A percentile compares a stretch with the other conserved stretches of the same genome.
Evolutionary conservation across 176 grass and related monocot species (phyloP).

Genomic region (Poa pratensis): DNA sequence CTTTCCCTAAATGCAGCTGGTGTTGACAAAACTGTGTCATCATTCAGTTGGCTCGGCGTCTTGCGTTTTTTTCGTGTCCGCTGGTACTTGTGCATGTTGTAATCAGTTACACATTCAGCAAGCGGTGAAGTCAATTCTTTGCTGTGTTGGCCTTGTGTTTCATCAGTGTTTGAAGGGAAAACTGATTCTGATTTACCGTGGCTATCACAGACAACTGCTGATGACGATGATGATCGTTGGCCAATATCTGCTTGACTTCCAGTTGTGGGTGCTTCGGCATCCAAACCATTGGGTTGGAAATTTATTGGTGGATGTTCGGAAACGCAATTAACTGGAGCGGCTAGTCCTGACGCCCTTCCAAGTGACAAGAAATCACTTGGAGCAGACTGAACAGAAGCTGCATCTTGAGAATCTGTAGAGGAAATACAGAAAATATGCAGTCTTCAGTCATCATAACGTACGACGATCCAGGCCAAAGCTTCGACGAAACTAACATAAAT

Average conservation of each 20-base stretch:
- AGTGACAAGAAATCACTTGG: slow-evolving; percentile 44
- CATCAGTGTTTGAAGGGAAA: slow-evolving; percentile 25
- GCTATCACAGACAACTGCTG: not conserved
- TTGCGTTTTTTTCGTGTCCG: slow-evolving; percentile 20
- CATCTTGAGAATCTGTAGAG: slow-evolving; percentile 32
- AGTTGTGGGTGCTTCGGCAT: slow-evolving; percentile 20
- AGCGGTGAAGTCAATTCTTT: slow-evolving; percentile 18
- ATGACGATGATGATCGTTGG: not conserved
- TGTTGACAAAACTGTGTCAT: slow-evolving; percentile 38
- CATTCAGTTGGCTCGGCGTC: slow-evolving; percentile 38
- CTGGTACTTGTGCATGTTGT: slow-evolving; percentile 37
- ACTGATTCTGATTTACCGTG: slow-evolving; percentile 9
- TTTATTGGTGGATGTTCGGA: slow-evolving; percentile 17
- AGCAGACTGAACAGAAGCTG: slow-evolving; percentile 30
- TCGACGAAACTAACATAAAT: not conserved
- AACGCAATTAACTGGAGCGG: slow-evolving; percentile 31
- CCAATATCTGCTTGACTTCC: slow-evolving; percentile 22
- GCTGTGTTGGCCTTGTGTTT: slow-evolving; percentile 20
- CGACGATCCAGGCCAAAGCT: not conserved
- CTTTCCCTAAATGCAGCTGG: slow-evolving; percentile 36
- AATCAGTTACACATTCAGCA: slow-evolving; percentile 10
- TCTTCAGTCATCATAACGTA: slow-evolving; percentile 15
- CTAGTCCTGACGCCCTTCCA: slow-evolving; percentile 39
- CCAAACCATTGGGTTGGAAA: slow-evolving; percentile 1
- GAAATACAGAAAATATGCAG: slow-evolving; percentile 2